phyloP scores from a whole-genome alignment of 805 yeast genomes.

The Suhomyces pyralidae region DNA sequence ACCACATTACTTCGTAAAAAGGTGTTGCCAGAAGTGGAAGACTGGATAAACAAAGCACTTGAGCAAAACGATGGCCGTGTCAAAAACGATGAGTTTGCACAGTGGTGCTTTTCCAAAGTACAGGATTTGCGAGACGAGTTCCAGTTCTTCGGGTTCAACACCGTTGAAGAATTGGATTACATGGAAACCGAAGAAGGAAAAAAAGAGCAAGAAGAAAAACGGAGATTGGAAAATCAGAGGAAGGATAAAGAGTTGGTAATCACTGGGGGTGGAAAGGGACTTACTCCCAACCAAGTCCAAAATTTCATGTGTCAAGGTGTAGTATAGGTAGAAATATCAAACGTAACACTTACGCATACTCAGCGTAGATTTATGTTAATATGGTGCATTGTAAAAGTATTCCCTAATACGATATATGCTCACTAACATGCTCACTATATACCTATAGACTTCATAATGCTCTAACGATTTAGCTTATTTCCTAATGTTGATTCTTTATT shows the following conservation, averaged over 20 bases:
- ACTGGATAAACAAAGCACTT: slow-evolving; percentile 58
- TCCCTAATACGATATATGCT: background rate
- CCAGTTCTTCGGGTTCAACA: slow-evolving; percentile 60
- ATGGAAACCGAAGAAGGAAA: slow-evolving; percentile 33
- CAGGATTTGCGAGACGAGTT: slow-evolving; percentile 53
- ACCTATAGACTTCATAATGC: background rate
- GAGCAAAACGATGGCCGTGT: slow-evolving; percentile 9
- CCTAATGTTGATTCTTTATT: background rate
- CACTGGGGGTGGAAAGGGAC: slow-evolving; percentile 24
- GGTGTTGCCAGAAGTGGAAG: slow-evolving; percentile 84
- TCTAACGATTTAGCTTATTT: background rate
- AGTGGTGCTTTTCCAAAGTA: slow-evolving; percentile 60
- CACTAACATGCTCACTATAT: background rate
- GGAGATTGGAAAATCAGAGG: slow-evolving; percentile 15
- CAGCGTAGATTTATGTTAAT: no score
- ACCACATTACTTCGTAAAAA: slow-evolving; percentile 86
- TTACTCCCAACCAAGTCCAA: slow-evolving; percentile 35
- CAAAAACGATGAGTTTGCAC: slow-evolving; percentile 54
- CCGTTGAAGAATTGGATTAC: slow-evolving; percentile 44
- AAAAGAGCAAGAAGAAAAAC: slow-evolving; percentile 22
- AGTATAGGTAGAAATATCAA: no score
- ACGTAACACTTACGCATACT: no score
- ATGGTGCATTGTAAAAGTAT: background rate
- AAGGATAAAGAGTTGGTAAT: slow-evolving; percentile 25
- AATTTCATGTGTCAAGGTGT: slow-evolving; percentile 40